These are phyloP conservation scores for Dimocarpus longan DNA, from an alignment of 345 rosid species.

Conservation along the genomic window DNA sequence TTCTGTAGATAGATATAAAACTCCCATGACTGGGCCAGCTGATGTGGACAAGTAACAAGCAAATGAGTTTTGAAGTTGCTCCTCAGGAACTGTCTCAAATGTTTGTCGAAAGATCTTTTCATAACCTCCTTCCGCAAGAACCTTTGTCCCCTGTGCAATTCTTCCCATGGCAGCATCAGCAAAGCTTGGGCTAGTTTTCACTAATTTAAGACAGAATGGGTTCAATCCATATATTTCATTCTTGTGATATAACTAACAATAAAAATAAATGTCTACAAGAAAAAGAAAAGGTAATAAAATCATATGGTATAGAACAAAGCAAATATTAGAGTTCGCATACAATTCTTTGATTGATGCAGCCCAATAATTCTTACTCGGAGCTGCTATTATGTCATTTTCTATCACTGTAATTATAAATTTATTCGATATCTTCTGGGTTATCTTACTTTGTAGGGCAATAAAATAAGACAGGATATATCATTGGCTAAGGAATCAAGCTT, in stretches of 20 bases:
- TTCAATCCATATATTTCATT: background rate
- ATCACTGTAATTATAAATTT: background rate
- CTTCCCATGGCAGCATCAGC: constrained; percentile 88
- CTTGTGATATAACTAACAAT: constrained; percentile 7
- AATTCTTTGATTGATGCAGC: background rate
- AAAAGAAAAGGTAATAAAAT: background rate
- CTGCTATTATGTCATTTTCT: background rate
- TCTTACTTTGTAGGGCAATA: background rate
- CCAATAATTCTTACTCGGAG: background rate
- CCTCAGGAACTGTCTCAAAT: constrained; percentile 78
- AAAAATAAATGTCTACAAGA: background rate
- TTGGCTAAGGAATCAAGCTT: background rate
- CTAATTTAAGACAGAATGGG: constrained; percentile 31
- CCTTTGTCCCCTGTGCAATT: constrained; percentile 78
- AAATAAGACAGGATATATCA: background rate
- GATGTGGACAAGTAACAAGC: constrained; percentile 85
- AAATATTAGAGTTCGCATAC: background rate
- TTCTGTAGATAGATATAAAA: constrained; percentile 62
- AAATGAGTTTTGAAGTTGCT: constrained; percentile 53
- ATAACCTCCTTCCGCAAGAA: constrained; percentile 82
- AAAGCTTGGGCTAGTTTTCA: constrained; percentile 79
- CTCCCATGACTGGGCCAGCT: constrained; percentile 90
- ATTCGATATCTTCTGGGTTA: background rate
- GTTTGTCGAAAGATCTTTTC: constrained; percentile 75
- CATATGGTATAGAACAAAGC: background rate